A percentile compares a stretch with the other conserved stretches of the same genome.
Evolutionary conservation across 176 grass and related monocot genomes (phyloP).

Genomic region (Bothriochloa decipiens): DNA sequence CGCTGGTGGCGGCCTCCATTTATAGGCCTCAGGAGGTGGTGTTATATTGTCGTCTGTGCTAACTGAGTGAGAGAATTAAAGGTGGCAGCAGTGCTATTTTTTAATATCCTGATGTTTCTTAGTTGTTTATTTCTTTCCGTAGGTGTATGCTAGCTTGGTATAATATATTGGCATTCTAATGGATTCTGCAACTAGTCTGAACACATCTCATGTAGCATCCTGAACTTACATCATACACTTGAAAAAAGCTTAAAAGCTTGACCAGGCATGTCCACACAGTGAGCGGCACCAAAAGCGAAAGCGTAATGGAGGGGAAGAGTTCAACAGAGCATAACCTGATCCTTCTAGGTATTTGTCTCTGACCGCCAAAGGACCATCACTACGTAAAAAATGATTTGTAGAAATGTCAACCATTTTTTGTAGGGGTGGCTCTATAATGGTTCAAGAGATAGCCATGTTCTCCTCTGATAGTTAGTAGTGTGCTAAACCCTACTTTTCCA

Average conservation of each 20-base stretch:
- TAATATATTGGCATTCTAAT: not conserved
- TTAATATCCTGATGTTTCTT: not conserved
- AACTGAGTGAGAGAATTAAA: not conserved
- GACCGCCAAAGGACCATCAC: not conserved
- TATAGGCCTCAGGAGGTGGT: slow-evolving; percentile 31
- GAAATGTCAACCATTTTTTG: too few relatives aligned
- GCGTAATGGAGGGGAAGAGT: not conserved
- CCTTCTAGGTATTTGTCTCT: not conserved
- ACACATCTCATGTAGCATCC: not conserved
- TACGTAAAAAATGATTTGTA: too few relatives aligned
- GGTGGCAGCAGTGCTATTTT: not conserved
- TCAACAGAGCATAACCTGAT: not conserved
- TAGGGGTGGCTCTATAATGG: too few relatives aligned
- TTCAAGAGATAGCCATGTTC: too few relatives aligned
- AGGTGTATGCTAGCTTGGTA: slow-evolving; percentile 1
- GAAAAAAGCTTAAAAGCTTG: not conserved
- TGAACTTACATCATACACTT: not conserved
- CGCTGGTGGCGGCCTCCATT: slow-evolving; percentile 27
- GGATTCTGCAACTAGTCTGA: not conserved
- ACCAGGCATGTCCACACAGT: not conserved
- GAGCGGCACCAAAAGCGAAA: not conserved
- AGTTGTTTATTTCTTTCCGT: not conserved
- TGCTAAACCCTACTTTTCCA: not conserved
- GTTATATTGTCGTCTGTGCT: not conserved
- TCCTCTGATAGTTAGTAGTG: not conserved